Base-by-base conservation (phyloP, 345 rosid genomes). In the Gossypium australe region DNA sequence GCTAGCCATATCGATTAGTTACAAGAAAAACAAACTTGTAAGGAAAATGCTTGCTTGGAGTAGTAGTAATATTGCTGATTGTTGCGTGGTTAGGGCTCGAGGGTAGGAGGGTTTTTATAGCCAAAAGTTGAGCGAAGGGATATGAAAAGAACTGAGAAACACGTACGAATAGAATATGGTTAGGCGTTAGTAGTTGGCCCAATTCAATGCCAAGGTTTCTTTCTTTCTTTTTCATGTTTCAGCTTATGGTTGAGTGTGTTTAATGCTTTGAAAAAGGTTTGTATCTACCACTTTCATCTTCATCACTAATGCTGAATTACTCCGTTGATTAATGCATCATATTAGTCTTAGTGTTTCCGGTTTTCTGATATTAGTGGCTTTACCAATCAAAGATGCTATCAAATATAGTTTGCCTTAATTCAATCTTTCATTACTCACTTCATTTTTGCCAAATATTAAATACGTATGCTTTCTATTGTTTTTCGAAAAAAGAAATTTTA, bases 1-100 rank as follows among this genome's bases (percentile, higher is more conserved):
- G 47, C 29, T n/a, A 25, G 73, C 78, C 78, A 76, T 76, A 20
- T 7, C 12, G 56, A 20, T 64, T 17, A 12, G 11, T 45, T 2
- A 18, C 20, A 44, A 17, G 17, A 14, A 22, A 25, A 51, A 22
- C 22, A n/a, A 53, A 4, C n/a, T 66, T 43, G 17, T 16, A 52
- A 52, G 56, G 17, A 16, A 63, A 34, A 11, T 20, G 60, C 2
- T 56, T 56, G 24, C 52, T 48, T 34, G 41, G 41, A 34, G 7
- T 29, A 29, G 16, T n/a, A 3, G 18, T 12, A 16, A 9, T 51
- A 53, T 57, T 24, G 45, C 58, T 51, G 48, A 56, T 34, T 41
- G 29, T 56, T 56, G 11, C 1, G 52, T 44, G 70, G 29, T 66
- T 10, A 44, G 53, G 29, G 2, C 53, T 20, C 0, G 34, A 20